Conservation (phyloP, 179 eudicot species). For the Beta corolliflora region DNA sequence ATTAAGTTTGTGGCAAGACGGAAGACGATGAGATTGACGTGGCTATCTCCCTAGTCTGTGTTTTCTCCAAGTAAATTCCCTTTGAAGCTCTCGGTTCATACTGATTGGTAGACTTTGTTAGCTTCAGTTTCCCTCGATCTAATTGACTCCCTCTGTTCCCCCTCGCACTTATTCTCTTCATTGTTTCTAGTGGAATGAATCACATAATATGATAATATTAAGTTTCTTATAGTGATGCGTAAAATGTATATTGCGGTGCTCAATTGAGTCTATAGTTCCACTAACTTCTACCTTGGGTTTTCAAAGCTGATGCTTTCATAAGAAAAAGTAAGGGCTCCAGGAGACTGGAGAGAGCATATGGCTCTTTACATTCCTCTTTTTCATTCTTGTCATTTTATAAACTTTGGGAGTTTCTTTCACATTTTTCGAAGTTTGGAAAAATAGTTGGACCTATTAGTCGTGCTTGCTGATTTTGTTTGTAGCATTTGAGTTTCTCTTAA, state of each 20-base stretch:
- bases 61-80: no score
- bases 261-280: background rate
- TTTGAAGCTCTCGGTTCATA: no score
- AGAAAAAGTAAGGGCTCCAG: background rate
- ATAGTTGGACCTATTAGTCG: background rate
- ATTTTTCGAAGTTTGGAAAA: background rate
- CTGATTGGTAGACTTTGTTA: background rate
- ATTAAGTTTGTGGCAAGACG: no score
- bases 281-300: background rate
- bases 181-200: background rate
- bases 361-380: background rate
- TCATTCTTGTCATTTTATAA: background rate
- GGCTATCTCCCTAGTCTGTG: no score
- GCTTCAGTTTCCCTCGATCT: background rate
- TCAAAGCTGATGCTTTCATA: background rate
- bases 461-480: background rate
- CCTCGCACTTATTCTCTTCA: background rate
- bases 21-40: no score
- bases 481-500: background rate
- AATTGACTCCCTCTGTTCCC: background rate
- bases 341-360: background rate
- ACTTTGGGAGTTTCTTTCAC: background rate
- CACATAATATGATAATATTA: background rate
- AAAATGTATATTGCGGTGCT: background rate
- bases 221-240: background rate